phyloP scores from a whole-genome alignment of 2,329 filamentous ascomycete genomes.

The Metarhizium album region DNA sequence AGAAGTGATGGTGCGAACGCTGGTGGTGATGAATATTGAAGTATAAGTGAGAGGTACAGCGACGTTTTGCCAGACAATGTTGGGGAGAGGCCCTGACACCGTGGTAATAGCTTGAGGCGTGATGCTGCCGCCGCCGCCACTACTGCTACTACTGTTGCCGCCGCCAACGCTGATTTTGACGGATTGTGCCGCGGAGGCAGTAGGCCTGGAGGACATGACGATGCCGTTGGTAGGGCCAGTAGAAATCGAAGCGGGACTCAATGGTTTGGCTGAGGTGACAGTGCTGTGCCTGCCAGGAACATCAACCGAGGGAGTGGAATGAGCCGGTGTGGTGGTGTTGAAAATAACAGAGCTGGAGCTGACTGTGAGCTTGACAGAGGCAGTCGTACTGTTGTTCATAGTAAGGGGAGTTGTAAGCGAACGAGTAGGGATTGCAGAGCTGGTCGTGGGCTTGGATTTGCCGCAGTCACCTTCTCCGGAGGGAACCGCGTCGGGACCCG shows the following conservation, averaged over 20 bases:
- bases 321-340: too few relatives aligned
- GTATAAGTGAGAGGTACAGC: conserved; percentile 13
- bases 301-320: neutral
- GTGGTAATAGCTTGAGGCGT: conserved; percentile 2
- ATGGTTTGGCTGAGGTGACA: conserved; percentile 3
- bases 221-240: neutral
- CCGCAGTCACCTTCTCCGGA: conserved; percentile 20
- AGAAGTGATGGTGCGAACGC: conserved; percentile 21
- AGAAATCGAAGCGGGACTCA: neutral
- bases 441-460: conserved; percentile 9
- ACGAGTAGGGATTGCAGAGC: conserved; percentile 1
- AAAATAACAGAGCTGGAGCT: too few relatives aligned
- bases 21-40: conserved; percentile 18
- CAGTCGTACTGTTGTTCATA: neutral
- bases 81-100: conserved; percentile 7
- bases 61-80: conserved; percentile 10
- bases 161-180: too few relatives aligned
- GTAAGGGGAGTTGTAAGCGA: neutral
- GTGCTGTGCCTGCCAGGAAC: neutral
- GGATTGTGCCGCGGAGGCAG: neutral
- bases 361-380: neutral
- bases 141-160: too few relatives aligned
- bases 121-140: neutral
- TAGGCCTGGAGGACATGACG: conserved; percentile 1
- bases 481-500: conserved; percentile 27